Evolutionary conservation across 2,329 filamentous ascomycete genomes (phyloP).

Genomic region (Phoma herbarum): DNA sequence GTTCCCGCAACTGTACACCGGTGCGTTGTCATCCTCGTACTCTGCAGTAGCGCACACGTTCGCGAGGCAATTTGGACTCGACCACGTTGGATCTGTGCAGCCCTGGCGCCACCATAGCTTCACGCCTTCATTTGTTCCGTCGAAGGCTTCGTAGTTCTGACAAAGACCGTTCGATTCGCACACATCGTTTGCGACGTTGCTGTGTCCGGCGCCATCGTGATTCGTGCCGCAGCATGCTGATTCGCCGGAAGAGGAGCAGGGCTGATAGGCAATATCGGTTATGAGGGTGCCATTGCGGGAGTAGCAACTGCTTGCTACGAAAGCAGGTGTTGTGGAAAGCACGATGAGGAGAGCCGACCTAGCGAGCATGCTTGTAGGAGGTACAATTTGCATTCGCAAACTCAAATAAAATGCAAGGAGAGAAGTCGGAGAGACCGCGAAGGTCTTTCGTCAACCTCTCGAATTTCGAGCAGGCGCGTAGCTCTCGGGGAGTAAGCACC

Average conservation of each 20-base stretch:
- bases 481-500: neutral
- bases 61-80: slow-evolving; percentile 26
- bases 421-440: neutral
- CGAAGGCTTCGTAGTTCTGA: slow-evolving; percentile 21
- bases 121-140: slow-evolving; percentile 17
- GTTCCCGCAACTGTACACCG: slow-evolving; percentile 16
- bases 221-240: slow-evolving; percentile 22
- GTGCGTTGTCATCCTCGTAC: slow-evolving; percentile 15
- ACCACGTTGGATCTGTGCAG: slow-evolving; percentile 29
- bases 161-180: slow-evolving; percentile 27
- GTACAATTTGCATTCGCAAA: neutral
- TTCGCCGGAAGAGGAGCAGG: slow-evolving; percentile 15
- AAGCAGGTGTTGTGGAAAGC: neutral
- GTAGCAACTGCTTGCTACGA: slow-evolving; percentile 15
- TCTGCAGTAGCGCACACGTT: slow-evolving; percentile 12
- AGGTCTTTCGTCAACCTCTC: neutral
- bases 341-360: neutral
- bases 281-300: slow-evolving; percentile 22
- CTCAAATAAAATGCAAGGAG: neutral
- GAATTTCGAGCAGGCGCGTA: neutral
- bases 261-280: slow-evolving; percentile 12
- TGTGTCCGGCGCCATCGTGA: slow-evolving; percentile 18
- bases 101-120: slow-evolving; percentile 26
- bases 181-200: slow-evolving; percentile 18
- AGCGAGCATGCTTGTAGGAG: neutral